Evolutionary conservation across 768 basidiomycete species (phyloP).

Genomic region (Pisolithus marmoratus): DNA sequence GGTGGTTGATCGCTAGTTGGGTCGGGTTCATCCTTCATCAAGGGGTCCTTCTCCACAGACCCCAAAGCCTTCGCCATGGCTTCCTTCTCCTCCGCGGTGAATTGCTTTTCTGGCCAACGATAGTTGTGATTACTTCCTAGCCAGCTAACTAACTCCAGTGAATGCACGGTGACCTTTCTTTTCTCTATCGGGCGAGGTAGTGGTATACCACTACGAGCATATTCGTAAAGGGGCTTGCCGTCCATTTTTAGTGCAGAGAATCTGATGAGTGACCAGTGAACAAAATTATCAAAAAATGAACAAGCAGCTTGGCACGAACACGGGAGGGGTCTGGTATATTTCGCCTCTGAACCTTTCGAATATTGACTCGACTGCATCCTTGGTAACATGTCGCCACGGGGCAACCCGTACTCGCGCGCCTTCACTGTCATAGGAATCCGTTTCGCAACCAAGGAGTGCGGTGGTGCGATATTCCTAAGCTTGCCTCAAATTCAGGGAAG

Average conservation of each 20-base stretch:
- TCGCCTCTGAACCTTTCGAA: constrained; percentile 77
- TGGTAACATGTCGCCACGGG: constrained; percentile 80
- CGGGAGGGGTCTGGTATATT: constrained; percentile 87
- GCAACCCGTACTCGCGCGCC: constrained; percentile 74
- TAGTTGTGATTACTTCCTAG: constrained; percentile 70
- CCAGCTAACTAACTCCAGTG: constrained; percentile 76
- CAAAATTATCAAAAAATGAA: background rate
- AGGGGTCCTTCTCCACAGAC: constrained; percentile 36
- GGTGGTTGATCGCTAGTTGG: constrained; percentile 40
- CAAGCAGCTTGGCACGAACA: constrained; percentile 44
- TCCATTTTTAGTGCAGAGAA: constrained; percentile 99
- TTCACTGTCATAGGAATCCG: constrained; percentile 90
- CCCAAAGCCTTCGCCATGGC: constrained; percentile 64
- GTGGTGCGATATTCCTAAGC: constrained; percentile 86
- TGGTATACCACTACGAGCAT: constrained; percentile 85
- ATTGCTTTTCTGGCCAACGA: constrained; percentile 65
- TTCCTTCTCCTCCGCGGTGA: constrained; percentile 62
- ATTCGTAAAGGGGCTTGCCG: constrained; percentile 91
- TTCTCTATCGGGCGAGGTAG: constrained; percentile 92
- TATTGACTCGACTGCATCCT: constrained; percentile 61
- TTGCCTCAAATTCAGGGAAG: constrained; percentile 13
- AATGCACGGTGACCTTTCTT: constrained; percentile 76
- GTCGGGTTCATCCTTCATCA: constrained; percentile 31
- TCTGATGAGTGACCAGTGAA: constrained; percentile 36
- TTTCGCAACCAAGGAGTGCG: constrained; percentile 89